Evolutionary conservation across 768 basidiomycete species (phyloP), one percentile per base, ranked within the genome.

Genomic region (Leccinum subtestaceum): DNA sequence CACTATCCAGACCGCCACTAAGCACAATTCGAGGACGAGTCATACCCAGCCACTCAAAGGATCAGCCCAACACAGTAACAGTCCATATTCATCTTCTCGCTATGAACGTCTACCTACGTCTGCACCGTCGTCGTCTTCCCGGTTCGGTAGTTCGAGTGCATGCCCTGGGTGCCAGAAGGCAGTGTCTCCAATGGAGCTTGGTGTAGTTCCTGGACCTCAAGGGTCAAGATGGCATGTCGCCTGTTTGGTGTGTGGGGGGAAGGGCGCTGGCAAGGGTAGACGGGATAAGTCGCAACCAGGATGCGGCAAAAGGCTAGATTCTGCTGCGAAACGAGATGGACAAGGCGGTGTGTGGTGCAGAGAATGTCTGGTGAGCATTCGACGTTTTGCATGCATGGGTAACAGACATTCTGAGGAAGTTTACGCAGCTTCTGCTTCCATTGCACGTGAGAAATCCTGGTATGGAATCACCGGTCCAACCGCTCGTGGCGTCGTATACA

Each of bases 171-270:
- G 92, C 70, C 78, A 77, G 54, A 84, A 82, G 34, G 68, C 82
- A 0, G 92, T 93, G 12, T 89, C 89, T 15, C 83, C 83, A 1
- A 93, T 94, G 91, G 92, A 93, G 66, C 79, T 83, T 58, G 92
- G 92, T 9, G 91, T 93, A 31, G 88, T 94, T 40, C 87, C 90
- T 27, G 92, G 92, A 5, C 92, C 92, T 23, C 87, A 89, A 60
- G 88, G 88, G 36, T 86, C 87, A 32, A 81, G 83, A 61, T 94
- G 92, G 92, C 92, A 94, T 70, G 77, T 81, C 7, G 68, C 79
- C 40, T 94, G 92, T 71, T 78, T 94, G 52, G 80, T 91, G 6
- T 94, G 92, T 66, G 92, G 92, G 1, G 92, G 92, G 1, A 89
- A 84, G 70, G 73, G 75, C 8, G 64, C 66, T 11, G 70, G 73